Base-by-base conservation (phyloP, 164 flowering plant genomes). In the Vitis amurensis region DNA sequence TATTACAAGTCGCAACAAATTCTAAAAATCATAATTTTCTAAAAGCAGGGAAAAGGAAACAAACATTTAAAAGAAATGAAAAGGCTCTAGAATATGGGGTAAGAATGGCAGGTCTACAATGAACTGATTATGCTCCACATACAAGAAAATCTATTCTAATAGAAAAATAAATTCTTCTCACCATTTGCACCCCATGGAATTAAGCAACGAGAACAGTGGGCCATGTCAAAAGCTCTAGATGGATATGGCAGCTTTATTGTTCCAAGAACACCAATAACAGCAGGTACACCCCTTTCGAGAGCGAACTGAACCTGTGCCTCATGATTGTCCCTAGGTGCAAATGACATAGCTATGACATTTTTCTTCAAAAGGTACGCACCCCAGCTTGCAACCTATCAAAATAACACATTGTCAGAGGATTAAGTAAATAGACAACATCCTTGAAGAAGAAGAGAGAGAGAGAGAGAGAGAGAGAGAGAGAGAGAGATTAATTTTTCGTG, bases 301-400 rank as follows among this genome's bases (percentile, higher is more conserved):
- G 98, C 97, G 80, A 93, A 93, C 71, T 93, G 98, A 61, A 93
- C 94, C 71, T 93, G 97, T 51, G 98, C 98, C 73, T 89, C 92
- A 63, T 93, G 98, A 37, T 93, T 89, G 61, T 93, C 98, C 80
- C 97, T 88, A 51, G 97, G 98, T 19, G 98, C 98, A 80, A 93
- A 88, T 11, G 98, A 93, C 97, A 93, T 93, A 11, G 95, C 90
- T 62, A 91, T 72, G 13, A 91, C 98, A 81, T 93, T 93, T 79
- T 90, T 84, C 69, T 86, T 91, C 82, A 84, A 78, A n/a, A 91
- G 89, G 80, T 91, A 91, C 0, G 95, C 98, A 37, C 97, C 98
- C 93, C 90, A 93, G 73, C 98, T 93, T 12, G 98, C 98, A 83
- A 91, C 98, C 98, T 93, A 57, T 30, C 50, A 72, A 63, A 70